Evolutionary conservation across 495 filamentous ascomycete species (phyloP).

Genomic region (Bacidia rubella): DNA sequence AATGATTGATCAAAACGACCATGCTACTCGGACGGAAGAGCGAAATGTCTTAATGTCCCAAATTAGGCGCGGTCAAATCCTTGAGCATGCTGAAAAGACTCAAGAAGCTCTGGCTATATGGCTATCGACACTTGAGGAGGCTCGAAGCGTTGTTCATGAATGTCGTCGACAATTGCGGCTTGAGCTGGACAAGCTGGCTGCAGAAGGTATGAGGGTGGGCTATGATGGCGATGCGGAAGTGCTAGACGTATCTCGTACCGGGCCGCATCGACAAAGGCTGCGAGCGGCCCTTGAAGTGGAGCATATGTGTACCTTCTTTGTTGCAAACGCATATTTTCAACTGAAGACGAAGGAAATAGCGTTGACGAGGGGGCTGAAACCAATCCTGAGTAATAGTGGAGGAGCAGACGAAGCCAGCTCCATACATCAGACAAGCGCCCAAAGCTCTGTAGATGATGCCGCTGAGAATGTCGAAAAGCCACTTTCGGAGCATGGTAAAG

Average conservation of each 20-base stretch:
- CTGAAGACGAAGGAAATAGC: slow-evolving; percentile 56
- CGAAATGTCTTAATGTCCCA: slow-evolving; percentile 41
- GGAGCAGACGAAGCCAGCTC: too few species aligned
- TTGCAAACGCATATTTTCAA: slow-evolving; percentile 69
- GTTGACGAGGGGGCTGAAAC: slow-evolving; percentile 21
- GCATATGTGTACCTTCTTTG: slow-evolving; percentile 74
- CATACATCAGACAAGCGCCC: too few species aligned
- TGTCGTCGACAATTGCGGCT: slow-evolving; percentile 44
- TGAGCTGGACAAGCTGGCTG: slow-evolving; percentile 30
- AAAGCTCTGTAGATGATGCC: too few species aligned
- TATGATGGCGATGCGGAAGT: slow-evolving; percentile 25
- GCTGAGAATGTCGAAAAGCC: too few species aligned
- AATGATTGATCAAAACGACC: slow-evolving; percentile 76
- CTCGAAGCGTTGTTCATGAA: slow-evolving; percentile 44
- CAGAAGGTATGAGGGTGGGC: slow-evolving; percentile 20
- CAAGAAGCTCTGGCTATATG: slow-evolving; percentile 54
- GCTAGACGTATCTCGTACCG: slow-evolving; percentile 35
- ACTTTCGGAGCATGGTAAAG: slow-evolving; percentile 49
- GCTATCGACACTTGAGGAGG: slow-evolving; percentile 42
- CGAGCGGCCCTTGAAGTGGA: slow-evolving; percentile 62
- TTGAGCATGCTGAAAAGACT: slow-evolving; percentile 47
- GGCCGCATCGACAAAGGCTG: slow-evolving; percentile 50
- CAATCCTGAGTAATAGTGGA: too few species aligned
- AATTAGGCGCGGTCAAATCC: slow-evolving; percentile 56
- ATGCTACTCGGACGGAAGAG: slow-evolving; percentile 49